A percentile compares a stretch with the other conserved stretches of the same genome.
Conservation (phyloP, 2,329 filamentous ascomycete species). For the Neonectria coccinea region DNA sequence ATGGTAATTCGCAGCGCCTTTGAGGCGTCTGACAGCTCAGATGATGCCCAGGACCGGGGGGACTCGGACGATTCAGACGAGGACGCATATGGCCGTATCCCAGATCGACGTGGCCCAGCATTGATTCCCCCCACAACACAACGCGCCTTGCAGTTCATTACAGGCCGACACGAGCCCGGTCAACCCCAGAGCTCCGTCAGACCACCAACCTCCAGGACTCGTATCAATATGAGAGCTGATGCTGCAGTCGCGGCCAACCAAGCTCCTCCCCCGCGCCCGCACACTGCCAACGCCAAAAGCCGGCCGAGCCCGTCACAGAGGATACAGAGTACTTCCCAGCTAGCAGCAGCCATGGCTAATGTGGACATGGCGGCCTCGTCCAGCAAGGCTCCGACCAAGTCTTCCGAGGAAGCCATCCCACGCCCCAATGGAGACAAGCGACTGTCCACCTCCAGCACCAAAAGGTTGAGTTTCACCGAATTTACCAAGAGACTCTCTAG, state of each 20-base stretch:
- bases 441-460: conserved; percentile 65
- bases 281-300: conserved; percentile 64
- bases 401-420: conserved; percentile 50
- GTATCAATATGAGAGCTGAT: conserved; percentile 49
- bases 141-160: conserved; percentile 63
- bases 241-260: conserved; percentile 33
- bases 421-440: conserved; percentile 58
- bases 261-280: conserved; percentile 57
- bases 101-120: conserved; percentile 45
- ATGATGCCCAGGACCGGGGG: conserved; percentile 52
- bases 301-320: conserved; percentile 59
- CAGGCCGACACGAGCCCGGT: conserved; percentile 55
- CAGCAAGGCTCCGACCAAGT: conserved; percentile 32
- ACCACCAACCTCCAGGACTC: conserved; percentile 47
- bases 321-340: conserved; percentile 62
- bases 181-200: conserved; percentile 50
- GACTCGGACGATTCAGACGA: conserved; percentile 57
- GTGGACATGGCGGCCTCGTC: conserved; percentile 40
- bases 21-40: conserved; percentile 62
- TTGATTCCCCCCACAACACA: conserved; percentile 61
- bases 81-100: conserved; percentile 54
- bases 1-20: conserved; percentile 61
- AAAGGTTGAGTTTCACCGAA: conserved; percentile 71
- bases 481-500: conserved; percentile 71
- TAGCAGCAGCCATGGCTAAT: conserved; percentile 48